Conservation (phyloP, 2,329 filamentous ascomycete species). For the Epichloe brachyelytri region DNA sequence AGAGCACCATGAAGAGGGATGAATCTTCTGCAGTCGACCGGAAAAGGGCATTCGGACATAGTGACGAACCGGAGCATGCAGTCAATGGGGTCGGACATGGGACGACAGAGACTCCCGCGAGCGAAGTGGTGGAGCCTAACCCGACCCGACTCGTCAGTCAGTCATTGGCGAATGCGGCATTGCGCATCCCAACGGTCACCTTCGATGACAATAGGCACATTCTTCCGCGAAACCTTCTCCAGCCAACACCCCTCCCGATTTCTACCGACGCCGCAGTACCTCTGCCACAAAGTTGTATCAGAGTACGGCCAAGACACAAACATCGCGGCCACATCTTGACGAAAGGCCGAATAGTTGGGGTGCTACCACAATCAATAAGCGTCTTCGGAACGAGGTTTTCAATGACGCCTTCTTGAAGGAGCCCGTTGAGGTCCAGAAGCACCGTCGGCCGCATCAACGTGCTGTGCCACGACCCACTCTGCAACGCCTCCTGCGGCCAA, state of each 20-base stretch:
- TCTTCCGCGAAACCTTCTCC: slow-evolving; percentile 71
- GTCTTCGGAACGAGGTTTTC: slow-evolving; percentile 79
- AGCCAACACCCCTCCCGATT: slow-evolving; percentile 34
- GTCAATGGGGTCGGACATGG: slow-evolving; percentile 3
- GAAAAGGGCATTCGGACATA: slow-evolving; percentile 21
- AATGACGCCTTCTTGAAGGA: slow-evolving; percentile 83
- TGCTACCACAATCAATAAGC: slow-evolving; percentile 80
- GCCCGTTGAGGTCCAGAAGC: slow-evolving; percentile 66
- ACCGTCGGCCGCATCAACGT: slow-evolving; percentile 57
- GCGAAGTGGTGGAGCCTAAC: slow-evolving; percentile 9
- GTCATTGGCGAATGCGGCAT: slow-evolving; percentile 53
- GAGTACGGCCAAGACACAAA: slow-evolving; percentile 4
- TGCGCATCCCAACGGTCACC: slow-evolving; percentile 75
- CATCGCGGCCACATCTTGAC: slow-evolving; percentile 30
- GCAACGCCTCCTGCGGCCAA: slow-evolving; percentile 30
- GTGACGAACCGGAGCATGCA: not conserved
- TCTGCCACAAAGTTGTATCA: slow-evolving; percentile 16
- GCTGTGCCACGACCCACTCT: slow-evolving; percentile 43
- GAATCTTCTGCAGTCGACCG: slow-evolving; percentile 25
- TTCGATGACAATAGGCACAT: slow-evolving; percentile 93
- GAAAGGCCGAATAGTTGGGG: slow-evolving; percentile 64
- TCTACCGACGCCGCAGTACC: slow-evolving; percentile 20
- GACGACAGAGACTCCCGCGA: slow-evolving; percentile 4
- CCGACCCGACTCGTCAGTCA: slow-evolving; percentile 47
- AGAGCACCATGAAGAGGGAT: slow-evolving; percentile 40